phyloP scores from a whole-genome alignment of 768 basidiomycete genomes.

The Botryobasidium botryosum region DNA sequence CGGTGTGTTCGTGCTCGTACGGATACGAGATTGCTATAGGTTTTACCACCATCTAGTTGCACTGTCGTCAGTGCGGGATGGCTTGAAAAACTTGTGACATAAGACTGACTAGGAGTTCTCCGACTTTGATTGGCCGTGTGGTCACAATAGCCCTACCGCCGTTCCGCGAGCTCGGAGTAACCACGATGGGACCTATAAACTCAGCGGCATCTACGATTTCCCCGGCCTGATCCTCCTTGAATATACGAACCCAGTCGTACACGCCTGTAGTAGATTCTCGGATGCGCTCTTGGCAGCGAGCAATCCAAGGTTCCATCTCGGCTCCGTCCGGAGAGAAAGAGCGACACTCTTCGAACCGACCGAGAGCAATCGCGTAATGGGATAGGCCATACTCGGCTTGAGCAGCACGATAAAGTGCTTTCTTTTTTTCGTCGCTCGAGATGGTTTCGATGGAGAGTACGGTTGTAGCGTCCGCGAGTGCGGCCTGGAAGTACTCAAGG shows the following conservation, averaged over 20 bases:
- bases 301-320: too few species aligned
- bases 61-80: neutral
- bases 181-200: conserved; percentile 5
- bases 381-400: conserved; percentile 3
- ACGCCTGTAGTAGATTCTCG: too few species aligned
- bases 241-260: too few species aligned
- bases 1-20: neutral
- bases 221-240: too few species aligned
- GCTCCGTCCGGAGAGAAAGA: too few species aligned
- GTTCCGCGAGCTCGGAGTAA: too few species aligned
- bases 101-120: conserved; percentile 6
- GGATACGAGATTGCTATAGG: neutral
- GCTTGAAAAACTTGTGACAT: too few species aligned
- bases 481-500: neutral
- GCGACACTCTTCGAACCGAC: too few species aligned
- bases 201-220: too few species aligned
- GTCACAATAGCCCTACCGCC: conserved; percentile 11
- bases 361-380: too few species aligned
- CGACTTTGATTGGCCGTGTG: conserved; percentile 1
- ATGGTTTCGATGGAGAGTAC: too few species aligned
- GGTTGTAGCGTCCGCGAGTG: neutral
- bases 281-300: too few species aligned
- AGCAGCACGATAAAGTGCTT: conserved; percentile 4
- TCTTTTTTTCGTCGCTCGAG: neutral
- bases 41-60: neutral